Evolutionary conservation across 2,329 filamentous ascomycete genomes (phyloP).

Genomic region (Pseudogymnoascus sp.): DNA sequence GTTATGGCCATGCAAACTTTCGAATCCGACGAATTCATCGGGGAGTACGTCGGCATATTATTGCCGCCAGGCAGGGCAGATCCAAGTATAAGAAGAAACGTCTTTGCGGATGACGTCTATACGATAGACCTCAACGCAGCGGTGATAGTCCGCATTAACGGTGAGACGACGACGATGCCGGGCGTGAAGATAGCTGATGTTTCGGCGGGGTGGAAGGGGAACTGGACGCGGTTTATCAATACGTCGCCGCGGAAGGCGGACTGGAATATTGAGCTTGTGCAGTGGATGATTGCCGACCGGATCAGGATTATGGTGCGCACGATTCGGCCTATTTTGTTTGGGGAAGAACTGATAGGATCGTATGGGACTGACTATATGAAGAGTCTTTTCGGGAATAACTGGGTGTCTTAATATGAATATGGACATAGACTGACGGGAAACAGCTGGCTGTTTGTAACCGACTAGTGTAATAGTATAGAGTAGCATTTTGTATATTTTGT

Average conservation of each 20-base stretch:
- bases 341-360: neutral
- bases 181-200: neutral
- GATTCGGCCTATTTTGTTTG: neutral
- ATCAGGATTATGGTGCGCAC: neutral
- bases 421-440: neutral
- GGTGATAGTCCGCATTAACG: neutral
- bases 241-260: neutral
- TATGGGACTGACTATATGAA: neutral
- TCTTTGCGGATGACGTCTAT: neutral
- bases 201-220: neutral
- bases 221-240: conserved; percentile 1
- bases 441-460: neutral
- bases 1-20: neutral
- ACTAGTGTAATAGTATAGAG: neutral
- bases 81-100: neutral
- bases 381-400: neutral
- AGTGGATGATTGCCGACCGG: neutral
- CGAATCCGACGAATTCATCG: neutral
- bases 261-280: neutral
- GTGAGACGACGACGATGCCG: neutral
- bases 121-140: neutral
- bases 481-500: neutral
- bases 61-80: neutral
- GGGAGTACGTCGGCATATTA: neutral
- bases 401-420: neutral